A percentile compares a stretch with the other conserved stretches of the same genome.
Evolutionary conservation across 1,284 basidiomycete species (phyloP).

Genomic region (Neolentinus lepideus): DNA sequence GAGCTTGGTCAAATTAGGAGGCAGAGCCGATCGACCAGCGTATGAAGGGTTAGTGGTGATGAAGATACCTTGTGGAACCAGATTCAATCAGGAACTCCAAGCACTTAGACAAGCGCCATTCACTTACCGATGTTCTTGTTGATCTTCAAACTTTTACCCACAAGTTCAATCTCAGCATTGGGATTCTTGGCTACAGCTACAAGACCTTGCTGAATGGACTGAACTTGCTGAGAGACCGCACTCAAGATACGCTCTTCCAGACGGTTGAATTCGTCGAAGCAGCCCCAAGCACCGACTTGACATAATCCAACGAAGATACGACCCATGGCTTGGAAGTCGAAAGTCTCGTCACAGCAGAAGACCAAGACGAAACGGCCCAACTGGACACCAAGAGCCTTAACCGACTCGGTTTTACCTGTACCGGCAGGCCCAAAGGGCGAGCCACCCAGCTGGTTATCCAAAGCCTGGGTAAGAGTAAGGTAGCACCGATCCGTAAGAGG

Average conservation of each 20-base stretch:
- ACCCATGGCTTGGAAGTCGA: constrained; percentile 99
- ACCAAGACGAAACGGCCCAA: constrained; percentile 97
- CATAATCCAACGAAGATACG: constrained; percentile 98
- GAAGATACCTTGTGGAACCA: constrained; percentile 62
- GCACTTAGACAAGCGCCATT: not conserved
- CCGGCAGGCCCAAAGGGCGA: constrained; percentile 98
- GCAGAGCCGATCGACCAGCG: constrained; percentile 94
- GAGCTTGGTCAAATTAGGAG: constrained; percentile 93
- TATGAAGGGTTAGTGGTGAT: constrained; percentile 99
- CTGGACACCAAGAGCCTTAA: constrained; percentile 97
- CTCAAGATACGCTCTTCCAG: constrained; percentile 96
- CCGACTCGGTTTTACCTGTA: constrained; percentile 99
- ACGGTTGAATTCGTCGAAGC: constrained; percentile 98
- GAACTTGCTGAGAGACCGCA: constrained; percentile 98
- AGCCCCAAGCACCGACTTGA: constrained; percentile 99
- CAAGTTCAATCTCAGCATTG: constrained; percentile 89
- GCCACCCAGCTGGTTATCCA: constrained; percentile 92
- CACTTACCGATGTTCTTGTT: constrained; percentile 86
- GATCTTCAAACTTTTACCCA: constrained; percentile 90
- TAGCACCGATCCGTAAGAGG: constrained; percentile 98
- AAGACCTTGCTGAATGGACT: constrained; percentile 96
- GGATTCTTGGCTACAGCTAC: constrained; percentile 76
- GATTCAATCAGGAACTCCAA: too few relatives aligned
- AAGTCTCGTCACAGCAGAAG: constrained; percentile 99
- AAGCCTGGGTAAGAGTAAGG: constrained; percentile 92